These are phyloP conservation scores for Dalbergia cultrata DNA, from an alignment of 306 rosid species.

Conservation along the genomic window DNA sequence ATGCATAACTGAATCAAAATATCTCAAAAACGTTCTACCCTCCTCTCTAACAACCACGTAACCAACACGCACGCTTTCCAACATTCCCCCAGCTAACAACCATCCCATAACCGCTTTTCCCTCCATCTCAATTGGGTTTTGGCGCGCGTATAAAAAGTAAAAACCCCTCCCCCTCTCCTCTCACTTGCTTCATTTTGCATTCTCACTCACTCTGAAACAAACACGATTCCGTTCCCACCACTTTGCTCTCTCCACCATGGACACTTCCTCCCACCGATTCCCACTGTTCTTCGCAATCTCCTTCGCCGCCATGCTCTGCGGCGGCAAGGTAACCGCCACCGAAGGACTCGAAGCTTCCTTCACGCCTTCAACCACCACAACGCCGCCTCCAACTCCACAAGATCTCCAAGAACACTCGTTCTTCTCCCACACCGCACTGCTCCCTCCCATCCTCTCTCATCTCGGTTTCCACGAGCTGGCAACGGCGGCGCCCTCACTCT, in stretches of 20 bases:
- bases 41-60: slow-evolving; percentile 28
- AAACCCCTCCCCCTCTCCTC: slow-evolving; percentile 24
- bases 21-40: slow-evolving; percentile 18
- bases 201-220: slow-evolving; percentile 41
- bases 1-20: slow-evolving; percentile 12
- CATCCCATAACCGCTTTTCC: slow-evolving; percentile 32
- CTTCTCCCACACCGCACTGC: slow-evolving; percentile 64
- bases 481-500: slow-evolving; percentile 66
- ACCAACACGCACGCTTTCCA: slow-evolving; percentile 46
- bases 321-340: slow-evolving; percentile 40
- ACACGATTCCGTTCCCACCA: neutral
- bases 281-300: slow-evolving; percentile 24
- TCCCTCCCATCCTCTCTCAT: slow-evolving; percentile 73
- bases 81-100: slow-evolving; percentile 40
- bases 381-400: slow-evolving; percentile 53
- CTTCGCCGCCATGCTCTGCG: slow-evolving; percentile 43
- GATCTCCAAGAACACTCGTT: slow-evolving; percentile 61
- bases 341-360: slow-evolving; percentile 48
- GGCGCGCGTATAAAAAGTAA: slow-evolving; percentile 12
- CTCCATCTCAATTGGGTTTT: slow-evolving; percentile 2
- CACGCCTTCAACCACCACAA: slow-evolving; percentile 32
- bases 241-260: slow-evolving; percentile 50
- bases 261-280: slow-evolving; percentile 47
- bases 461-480: slow-evolving; percentile 76
- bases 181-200: slow-evolving; percentile 36